A percentile compares a stretch with the other conserved stretches of the same genome.
These are phyloP conservation scores for Skeletonema grethae DNA, from an alignment of 108 stramenopile genomes.

Conservation along the genomic window DNA sequence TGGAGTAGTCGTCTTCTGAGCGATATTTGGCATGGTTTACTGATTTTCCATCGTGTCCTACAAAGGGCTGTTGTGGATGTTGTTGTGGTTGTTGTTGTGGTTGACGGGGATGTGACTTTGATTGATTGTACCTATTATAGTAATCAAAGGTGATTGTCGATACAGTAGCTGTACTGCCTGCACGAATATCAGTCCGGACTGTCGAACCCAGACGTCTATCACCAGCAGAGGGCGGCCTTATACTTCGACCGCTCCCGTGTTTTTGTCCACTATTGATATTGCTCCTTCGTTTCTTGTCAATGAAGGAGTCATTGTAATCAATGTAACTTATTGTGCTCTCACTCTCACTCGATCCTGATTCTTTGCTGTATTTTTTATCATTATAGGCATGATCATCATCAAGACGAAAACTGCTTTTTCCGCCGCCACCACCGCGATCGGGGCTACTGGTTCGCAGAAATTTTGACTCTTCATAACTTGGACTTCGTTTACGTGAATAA, in stretches of 20 bases:
- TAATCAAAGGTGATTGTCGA: background rate
- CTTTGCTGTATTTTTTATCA: background rate
- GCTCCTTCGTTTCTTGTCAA: background rate
- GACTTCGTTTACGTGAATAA: background rate
- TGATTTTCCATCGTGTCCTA: background rate
- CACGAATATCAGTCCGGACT: background rate
- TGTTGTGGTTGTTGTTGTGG: background rate
- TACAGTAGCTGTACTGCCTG: background rate
- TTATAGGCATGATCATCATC: background rate
- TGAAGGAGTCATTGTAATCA: slow-evolving; percentile 5
- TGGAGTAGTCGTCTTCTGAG: background rate
- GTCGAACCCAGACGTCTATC: background rate
- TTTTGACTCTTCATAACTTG: background rate
- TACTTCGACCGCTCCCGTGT: background rate
- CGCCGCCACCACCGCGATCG: background rate
- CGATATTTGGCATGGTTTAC: background rate
- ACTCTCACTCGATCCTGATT: background rate
- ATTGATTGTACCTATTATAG: background rate
- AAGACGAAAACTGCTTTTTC: background rate
- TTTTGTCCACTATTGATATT: background rate
- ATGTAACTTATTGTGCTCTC: slow-evolving; percentile 2
- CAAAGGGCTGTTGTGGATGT: background rate
- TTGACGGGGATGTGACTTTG: background rate
- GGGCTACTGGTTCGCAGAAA: background rate
- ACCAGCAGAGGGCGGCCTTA: background rate